Percentiles rank a stretch among this genome's conserved stretches.
phyloP scores from a whole-genome alignment of 1,139 yeast species.

The Yamadazyma trypodendri region DNA sequence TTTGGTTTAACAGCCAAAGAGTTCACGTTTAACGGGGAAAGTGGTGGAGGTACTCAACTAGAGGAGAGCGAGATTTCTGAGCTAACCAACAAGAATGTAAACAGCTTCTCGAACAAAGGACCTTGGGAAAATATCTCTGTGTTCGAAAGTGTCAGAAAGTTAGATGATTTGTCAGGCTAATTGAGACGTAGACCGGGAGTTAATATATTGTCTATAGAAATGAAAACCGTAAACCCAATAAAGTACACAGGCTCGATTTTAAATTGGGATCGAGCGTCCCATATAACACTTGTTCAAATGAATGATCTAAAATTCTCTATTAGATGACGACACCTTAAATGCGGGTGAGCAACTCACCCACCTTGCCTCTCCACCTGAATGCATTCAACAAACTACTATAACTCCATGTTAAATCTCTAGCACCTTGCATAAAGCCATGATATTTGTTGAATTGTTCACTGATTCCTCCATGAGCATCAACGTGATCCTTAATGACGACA shows the following conservation, averaged over 20 bases:
- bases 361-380: constrained; percentile 53
- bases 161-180: constrained; percentile 20
- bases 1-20: constrained; percentile 16
- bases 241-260: not conserved
- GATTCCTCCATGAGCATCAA: constrained; percentile 70
- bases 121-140: constrained; percentile 44
- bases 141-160: constrained; percentile 51
- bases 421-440: constrained; percentile 87
- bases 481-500: constrained; percentile 69
- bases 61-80: constrained; percentile 47
- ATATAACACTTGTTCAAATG: not conserved
- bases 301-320: not conserved
- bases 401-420: constrained; percentile 86
- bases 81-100: constrained; percentile 51
- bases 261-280: not conserved
- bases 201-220: constrained; percentile 3
- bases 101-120: constrained; percentile 38
- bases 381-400: constrained; percentile 79
- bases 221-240: constrained; percentile 1
- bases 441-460: constrained; percentile 86
- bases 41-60: constrained; percentile 8
- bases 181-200: not conserved
- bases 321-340: not conserved
- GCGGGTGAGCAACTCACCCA: constrained; percentile 1
- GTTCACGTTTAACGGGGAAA: constrained; percentile 13